Conservation (phyloP, 2,329 filamentous ascomycete species). For the Monilinia laxa region DNA sequence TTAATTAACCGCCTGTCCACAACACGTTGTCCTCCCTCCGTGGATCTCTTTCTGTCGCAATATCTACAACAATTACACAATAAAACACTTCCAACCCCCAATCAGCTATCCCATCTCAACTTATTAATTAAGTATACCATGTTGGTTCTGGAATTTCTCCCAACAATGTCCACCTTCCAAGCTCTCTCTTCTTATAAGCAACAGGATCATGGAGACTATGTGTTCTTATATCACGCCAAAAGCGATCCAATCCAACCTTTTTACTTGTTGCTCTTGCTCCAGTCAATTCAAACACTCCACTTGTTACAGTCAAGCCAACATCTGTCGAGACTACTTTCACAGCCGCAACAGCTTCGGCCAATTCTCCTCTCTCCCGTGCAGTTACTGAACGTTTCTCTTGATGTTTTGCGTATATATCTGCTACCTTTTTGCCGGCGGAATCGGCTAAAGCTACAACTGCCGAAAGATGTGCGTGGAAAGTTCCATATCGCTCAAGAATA, state of each 20-base stretch:
- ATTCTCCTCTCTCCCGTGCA: slow-evolving; percentile 54
- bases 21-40: neutral
- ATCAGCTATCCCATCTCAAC: no score
- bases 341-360: slow-evolving; percentile 62
- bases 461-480: slow-evolving; percentile 60
- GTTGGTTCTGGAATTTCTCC: slow-evolving; percentile 53
- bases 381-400: slow-evolving; percentile 48
- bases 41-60: no score
- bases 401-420: slow-evolving; percentile 49
- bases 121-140: slow-evolving; percentile 53
- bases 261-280: slow-evolving; percentile 57
- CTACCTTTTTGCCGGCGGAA: slow-evolving; percentile 51
- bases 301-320: slow-evolving; percentile 55
- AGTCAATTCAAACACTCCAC: slow-evolving; percentile 64
- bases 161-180: slow-evolving; percentile 57
- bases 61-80: no score
- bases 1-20: neutral
- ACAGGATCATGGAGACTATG: slow-evolving; percentile 67
- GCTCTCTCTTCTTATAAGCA: slow-evolving; percentile 63
- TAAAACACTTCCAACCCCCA: no score
- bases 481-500: slow-evolving; percentile 63
- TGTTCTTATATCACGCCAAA: slow-evolving; percentile 65
- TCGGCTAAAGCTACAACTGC: slow-evolving; percentile 60
- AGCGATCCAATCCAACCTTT: slow-evolving; percentile 62
- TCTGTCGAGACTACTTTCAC: slow-evolving; percentile 64